phyloP scores from a whole-genome alignment of 2,329 filamentous ascomycete genomes.

The Pseudocercospora cruenta region DNA sequence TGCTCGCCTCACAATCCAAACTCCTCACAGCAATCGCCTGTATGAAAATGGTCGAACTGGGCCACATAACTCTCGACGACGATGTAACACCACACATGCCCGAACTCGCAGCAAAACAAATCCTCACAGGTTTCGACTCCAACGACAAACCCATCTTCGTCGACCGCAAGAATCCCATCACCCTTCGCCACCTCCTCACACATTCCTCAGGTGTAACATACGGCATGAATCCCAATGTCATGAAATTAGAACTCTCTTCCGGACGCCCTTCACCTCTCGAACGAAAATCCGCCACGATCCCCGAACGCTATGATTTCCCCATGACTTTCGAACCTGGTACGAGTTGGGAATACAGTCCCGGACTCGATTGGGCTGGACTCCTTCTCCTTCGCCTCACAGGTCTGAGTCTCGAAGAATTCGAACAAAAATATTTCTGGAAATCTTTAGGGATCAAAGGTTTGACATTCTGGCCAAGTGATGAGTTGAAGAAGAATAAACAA shows the following conservation, averaged over 20 bases:
- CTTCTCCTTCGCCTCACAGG: conserved; percentile 55
- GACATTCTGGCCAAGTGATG: conserved; percentile 36
- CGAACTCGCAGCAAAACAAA: conserved; percentile 52
- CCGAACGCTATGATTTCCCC: conserved; percentile 50
- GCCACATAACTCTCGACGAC: conserved; percentile 51
- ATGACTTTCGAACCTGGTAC: conserved; percentile 57
- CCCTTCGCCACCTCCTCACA: conserved; percentile 55
- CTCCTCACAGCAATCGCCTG: conserved; percentile 57
- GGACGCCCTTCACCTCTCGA: conserved; percentile 9
- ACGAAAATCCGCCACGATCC: conserved; percentile 40
- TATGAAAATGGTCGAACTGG: conserved; percentile 60
- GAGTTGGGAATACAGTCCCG: conserved; percentile 55
- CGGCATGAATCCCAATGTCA: conserved; percentile 43
- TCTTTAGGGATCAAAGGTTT: conserved; percentile 48
- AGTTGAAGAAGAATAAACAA: conserved; percentile 22
- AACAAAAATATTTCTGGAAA: conserved; percentile 50
- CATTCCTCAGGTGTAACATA: conserved; percentile 57
- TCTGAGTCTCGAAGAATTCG: conserved; percentile 47
- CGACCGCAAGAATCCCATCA: conserved; percentile 49
- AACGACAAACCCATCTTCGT: conserved; percentile 41
- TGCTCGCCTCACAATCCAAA: conserved; percentile 45
- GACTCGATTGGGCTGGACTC: conserved; percentile 58
- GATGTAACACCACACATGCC: conserved; percentile 53
- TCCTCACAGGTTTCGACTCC: conserved; percentile 54
- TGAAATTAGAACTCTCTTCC: conserved; percentile 29